phyloP scores from a whole-genome alignment of 2,329 filamentous ascomycete species.

The Pleurostoma richardsiae region DNA sequence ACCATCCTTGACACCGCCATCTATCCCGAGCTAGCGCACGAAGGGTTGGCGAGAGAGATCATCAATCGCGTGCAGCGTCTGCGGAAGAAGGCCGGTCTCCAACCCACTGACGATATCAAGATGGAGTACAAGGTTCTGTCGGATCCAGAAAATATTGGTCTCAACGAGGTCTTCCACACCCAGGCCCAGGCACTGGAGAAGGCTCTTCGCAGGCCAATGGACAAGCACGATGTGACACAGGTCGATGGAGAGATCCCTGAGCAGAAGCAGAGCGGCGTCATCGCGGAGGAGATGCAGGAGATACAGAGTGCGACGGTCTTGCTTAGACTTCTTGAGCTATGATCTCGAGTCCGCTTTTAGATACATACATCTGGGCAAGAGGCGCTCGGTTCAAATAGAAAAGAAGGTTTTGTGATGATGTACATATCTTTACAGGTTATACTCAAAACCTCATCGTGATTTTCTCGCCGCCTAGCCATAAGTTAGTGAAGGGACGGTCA shows the following conservation, averaged over 20 bases:
- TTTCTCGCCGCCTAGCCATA: not conserved
- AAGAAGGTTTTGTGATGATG: no score
- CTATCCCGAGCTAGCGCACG: constrained; percentile 80
- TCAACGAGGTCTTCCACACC: constrained; percentile 64
- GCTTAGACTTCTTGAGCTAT: constrained; percentile 71
- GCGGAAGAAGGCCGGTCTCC: constrained; percentile 87
- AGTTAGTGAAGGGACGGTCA: not conserved
- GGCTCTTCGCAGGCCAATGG: constrained; percentile 70
- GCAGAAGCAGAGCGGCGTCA: constrained; percentile 51
- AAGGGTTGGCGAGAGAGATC: constrained; percentile 86
- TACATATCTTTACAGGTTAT: no score
- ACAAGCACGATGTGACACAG: constrained; percentile 59
- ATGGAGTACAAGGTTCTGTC: constrained; percentile 85
- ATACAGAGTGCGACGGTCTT: constrained; percentile 78
- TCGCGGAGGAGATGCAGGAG: constrained; percentile 80
- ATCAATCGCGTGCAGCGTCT: constrained; percentile 89
- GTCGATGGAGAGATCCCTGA: constrained; percentile 51
- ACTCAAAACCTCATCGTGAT: not conserved
- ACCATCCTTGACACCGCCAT: constrained; percentile 74
- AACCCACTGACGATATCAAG: constrained; percentile 88
- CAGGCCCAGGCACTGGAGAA: constrained; percentile 70
- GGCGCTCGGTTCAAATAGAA: no score
- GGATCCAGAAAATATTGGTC: constrained; percentile 72
- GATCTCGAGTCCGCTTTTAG: constrained; percentile 14
- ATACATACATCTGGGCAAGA: no score